phyloP scores from a whole-genome alignment of 2,329 filamentous ascomycete genomes.

The Monosporascus sp. region DNA sequence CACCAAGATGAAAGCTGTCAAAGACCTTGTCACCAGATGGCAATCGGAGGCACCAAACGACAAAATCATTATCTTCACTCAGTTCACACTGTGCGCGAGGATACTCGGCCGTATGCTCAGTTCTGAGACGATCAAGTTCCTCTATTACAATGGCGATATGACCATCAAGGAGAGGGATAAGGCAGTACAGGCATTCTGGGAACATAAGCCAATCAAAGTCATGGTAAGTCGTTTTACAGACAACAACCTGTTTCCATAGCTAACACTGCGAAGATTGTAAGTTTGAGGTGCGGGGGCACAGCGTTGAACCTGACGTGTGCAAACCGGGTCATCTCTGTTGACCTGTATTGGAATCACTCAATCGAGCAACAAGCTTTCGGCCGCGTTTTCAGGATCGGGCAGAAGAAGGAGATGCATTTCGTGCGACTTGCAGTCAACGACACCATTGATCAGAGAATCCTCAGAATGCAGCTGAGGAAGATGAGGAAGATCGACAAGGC shows the following conservation, averaged over 20 bases:
- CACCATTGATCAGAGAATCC: neutral
- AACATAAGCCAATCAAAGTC: constrained; percentile 15
- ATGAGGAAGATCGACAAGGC: neutral
- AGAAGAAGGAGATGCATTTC: constrained; percentile 54
- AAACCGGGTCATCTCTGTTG: constrained; percentile 49
- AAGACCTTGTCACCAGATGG: neutral
- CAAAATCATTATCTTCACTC: constrained; percentile 4
- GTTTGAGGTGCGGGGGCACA: constrained; percentile 30
- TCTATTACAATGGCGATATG: constrained; percentile 32
- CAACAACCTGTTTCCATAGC: constrained; percentile 1
- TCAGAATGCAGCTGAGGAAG: neutral
- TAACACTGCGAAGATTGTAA: constrained; percentile 24
- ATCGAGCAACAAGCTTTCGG: constrained; percentile 57
- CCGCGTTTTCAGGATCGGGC: constrained; percentile 61
- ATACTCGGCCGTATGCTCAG: constrained; percentile 32
- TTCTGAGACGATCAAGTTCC: constrained; percentile 23
- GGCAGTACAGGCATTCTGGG: constrained; percentile 20
- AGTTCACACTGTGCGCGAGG: constrained; percentile 4
- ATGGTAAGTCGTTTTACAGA: constrained; percentile 27
- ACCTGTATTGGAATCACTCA: constrained; percentile 58
- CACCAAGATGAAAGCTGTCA: constrained; percentile 1
- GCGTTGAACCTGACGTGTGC: constrained; percentile 37
- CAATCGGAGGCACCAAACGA: constrained; percentile 1
- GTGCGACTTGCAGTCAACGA: constrained; percentile 46
- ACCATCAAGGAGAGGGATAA: constrained; percentile 1